Percentiles rank a stretch among this genome's conserved stretches.
These are phyloP conservation scores for Cadophora luteo-olivacea DNA, from an alignment of 2,329 filamentous ascomycete genomes.

Conservation along the genomic window DNA sequence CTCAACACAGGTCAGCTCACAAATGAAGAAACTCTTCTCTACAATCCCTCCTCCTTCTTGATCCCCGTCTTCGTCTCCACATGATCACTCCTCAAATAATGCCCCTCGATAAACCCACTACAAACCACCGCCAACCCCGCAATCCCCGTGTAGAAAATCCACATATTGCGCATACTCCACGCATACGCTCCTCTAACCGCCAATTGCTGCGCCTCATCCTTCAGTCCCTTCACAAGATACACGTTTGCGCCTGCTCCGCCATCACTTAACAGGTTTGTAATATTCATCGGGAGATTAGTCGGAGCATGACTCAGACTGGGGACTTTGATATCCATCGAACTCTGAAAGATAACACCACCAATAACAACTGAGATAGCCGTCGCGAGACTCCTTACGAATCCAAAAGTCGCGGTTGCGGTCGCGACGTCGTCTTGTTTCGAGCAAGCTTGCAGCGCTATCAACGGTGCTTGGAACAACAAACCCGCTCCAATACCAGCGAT, in stretches of 20 bases:
- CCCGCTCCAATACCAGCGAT: slow-evolving; percentile 58
- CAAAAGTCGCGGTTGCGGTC: slow-evolving; percentile 56
- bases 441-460: slow-evolving; percentile 61
- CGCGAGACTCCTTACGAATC: slow-evolving; percentile 53
- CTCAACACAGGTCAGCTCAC: background rate
- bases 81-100: slow-evolving; percentile 53
- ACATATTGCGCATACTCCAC: slow-evolving; percentile 35
- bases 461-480: slow-evolving; percentile 58
- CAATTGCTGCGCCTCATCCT: slow-evolving; percentile 26
- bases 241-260: slow-evolving; percentile 32
- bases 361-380: slow-evolving; percentile 52
- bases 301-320: slow-evolving; percentile 16
- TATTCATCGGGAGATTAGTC: slow-evolving; percentile 17
- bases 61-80: slow-evolving; percentile 57
- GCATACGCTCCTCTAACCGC: slow-evolving; percentile 32
- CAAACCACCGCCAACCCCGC: slow-evolving; percentile 44
- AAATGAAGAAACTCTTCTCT: background rate
- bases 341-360: slow-evolving; percentile 54
- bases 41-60: slow-evolving; percentile 1
- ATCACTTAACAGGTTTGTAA: slow-evolving; percentile 20
- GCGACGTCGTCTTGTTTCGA: slow-evolving; percentile 49
- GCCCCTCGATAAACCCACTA: slow-evolving; percentile 51
- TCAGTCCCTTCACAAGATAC: slow-evolving; percentile 12
- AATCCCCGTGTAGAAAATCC: slow-evolving; percentile 32
- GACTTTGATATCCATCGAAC: slow-evolving; percentile 25